phyloP scores from a whole-genome alignment of 345 rosid genomes.

The Pugionium dolabratum region DNA sequence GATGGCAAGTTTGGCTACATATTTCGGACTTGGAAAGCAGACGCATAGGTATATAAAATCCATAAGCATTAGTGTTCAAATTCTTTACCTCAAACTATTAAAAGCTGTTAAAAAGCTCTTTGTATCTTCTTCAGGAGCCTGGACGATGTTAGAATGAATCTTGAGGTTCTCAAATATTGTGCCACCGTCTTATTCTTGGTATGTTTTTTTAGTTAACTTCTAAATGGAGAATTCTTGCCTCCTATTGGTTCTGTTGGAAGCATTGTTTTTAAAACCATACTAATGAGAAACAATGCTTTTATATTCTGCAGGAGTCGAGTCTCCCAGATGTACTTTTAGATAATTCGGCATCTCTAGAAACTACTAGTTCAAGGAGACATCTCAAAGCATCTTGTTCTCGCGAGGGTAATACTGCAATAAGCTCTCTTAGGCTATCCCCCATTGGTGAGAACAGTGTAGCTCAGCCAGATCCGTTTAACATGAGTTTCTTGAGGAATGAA shows the following conservation, averaged over 20 bases:
- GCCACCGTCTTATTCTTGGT: conserved; percentile 94
- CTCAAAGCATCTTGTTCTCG: conserved; percentile 43
- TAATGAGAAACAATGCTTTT: conserved; percentile 13
- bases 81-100: conserved; percentile 1
- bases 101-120: conserved; percentile 1
- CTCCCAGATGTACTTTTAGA: conserved; percentile 57
- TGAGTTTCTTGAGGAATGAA: conserved; percentile 50
- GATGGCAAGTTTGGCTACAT: conserved; percentile 88
- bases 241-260: conserved; percentile 2
- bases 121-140: conserved; percentile 69
- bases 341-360: conserved; percentile 60
- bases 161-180: conserved; percentile 88
- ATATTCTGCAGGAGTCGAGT: conserved; percentile 68
- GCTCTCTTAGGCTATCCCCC: conserved; percentile 40
- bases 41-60: conserved; percentile 59
- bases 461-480: conserved; percentile 55
- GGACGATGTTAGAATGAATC: conserved; percentile 92
- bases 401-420: conserved; percentile 22
- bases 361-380: conserved; percentile 61
- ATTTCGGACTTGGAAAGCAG: conserved; percentile 86
- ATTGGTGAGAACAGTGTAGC: conserved; percentile 38
- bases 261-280: neutral
- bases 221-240: neutral
- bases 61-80: neutral
- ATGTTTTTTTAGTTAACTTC: conserved; percentile 27